Percentiles rank a stretch among this genome's conserved stretches.
phyloP scores from a whole-genome alignment of 1,284 basidiomycete species.

The Peniophora sp. region DNA sequence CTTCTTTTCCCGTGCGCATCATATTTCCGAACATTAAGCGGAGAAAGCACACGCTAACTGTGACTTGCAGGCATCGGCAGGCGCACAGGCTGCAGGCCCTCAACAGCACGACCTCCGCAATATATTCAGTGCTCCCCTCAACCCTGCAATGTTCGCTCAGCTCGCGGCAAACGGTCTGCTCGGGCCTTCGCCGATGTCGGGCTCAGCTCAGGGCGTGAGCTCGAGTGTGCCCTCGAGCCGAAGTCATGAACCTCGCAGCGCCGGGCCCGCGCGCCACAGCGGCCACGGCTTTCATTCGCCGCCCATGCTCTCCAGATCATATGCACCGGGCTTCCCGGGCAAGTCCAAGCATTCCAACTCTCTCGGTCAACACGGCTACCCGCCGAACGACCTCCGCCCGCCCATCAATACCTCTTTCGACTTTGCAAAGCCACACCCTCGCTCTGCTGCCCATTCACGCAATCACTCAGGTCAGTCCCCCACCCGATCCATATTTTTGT shows the following conservation, averaged over 20 bases:
- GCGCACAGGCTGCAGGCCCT: slow-evolving; percentile 9
- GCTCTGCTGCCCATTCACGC: not conserved
- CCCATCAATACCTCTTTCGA: not conserved
- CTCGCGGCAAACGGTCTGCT: slow-evolving; percentile 53
- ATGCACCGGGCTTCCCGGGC: not conserved
- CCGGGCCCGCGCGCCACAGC: slow-evolving; percentile 4
- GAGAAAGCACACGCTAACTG: slow-evolving; percentile 3
- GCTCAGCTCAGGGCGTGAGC: slow-evolving; percentile 13
- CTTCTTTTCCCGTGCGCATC: slow-evolving; percentile 8
- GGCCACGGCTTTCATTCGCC: slow-evolving; percentile 7
- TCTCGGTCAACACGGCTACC: not conserved
- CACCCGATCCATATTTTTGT: no score
- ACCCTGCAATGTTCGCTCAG: slow-evolving; percentile 49
- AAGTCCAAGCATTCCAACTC: slow-evolving; percentile 1
- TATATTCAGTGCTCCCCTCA: slow-evolving; percentile 49
- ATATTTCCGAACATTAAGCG: slow-evolving; percentile 10
- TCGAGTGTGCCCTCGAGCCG: slow-evolving; percentile 5
- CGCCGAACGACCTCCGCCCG: not conserved
- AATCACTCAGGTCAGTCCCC: not conserved
- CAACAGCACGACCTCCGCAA: slow-evolving; percentile 40
- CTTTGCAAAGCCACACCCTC: not conserved
- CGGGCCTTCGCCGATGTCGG: slow-evolving; percentile 12
- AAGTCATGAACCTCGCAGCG: not conserved
- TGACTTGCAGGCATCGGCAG: slow-evolving; percentile 9
- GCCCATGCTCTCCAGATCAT: slow-evolving; percentile 11